Base-by-base conservation (phyloP, 169 alveolate species). In the Perkinsus chesapeaki region DNA sequence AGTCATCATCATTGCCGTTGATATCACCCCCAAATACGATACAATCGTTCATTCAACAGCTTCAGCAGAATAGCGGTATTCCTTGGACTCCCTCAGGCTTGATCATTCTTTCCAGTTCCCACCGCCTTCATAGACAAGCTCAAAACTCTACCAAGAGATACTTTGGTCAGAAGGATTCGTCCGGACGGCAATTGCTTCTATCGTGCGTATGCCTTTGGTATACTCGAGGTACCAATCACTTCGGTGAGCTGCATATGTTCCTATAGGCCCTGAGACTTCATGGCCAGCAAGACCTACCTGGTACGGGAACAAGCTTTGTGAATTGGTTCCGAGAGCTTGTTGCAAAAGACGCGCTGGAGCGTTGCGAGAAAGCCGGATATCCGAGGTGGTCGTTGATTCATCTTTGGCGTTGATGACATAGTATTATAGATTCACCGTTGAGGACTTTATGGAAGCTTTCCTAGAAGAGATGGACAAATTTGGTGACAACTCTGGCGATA, bases 111-210 rank as follows among this genome's bases (percentile, higher is more conserved):
- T 34, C 1, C 82, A 60, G 82, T 34, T 60, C 82, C 82, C 27
- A 16, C 3, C 23, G 1, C 82, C 3, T 60, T 60, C 23, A 60
- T 60, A 12, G 82, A 20, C 73, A n/a, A 39, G n/a, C 43, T 27
- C 91, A 37, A 43, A 48, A 12, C 38, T n/a, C 39, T 10, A 48
- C 37, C 48, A 47, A 43, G 37, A 91, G 39, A 38, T 39, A 39
- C n/a, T 37, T 0, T 27, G 31, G 82, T 94, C 39, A 39, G 95
- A 7, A 36, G 95, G 39, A 39, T 94, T 31, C 48, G 94, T n/a
- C 31, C 91, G 12, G 95, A 94, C 73, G 95, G 95, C 0, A 91
- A 94, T 72, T 94, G 95, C 93, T 94, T 94, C 39, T 94, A 94
- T 20, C 92, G 95, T 0, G 92, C 93, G 39, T 94, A 73, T 37